These are phyloP conservation scores for Phoma sp. DNA, from an alignment of 2,329 filamentous ascomycete species.

Conservation along the genomic window DNA sequence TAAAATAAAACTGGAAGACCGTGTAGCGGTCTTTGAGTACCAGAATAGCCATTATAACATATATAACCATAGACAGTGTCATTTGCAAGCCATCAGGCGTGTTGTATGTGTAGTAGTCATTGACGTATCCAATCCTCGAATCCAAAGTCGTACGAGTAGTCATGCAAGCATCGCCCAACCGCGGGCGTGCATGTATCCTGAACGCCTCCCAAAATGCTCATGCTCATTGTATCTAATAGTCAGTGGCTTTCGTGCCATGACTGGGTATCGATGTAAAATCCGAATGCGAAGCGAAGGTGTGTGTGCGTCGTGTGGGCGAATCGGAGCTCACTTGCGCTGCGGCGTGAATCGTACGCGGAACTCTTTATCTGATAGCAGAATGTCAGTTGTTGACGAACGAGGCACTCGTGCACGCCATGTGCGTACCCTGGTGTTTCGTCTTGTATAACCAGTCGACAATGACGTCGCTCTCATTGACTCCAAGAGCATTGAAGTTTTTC, in stretches of 20 bases:
- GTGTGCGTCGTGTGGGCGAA: constrained; percentile 14
- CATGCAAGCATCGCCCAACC: constrained; percentile 10
- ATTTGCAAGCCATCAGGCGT: constrained; percentile 3
- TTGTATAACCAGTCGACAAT: constrained; percentile 81
- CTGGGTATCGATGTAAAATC: constrained; percentile 45
- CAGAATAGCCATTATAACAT: constrained; percentile 7
- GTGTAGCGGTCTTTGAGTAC: not conserved
- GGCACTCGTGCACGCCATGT: not conserved
- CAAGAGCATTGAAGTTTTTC: constrained; percentile 83
- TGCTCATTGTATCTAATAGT: constrained; percentile 35
- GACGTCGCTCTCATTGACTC: constrained; percentile 80
- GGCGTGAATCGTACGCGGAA: constrained; percentile 55
- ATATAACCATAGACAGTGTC: not conserved
- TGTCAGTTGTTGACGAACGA: constrained; percentile 7
- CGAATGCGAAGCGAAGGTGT: constrained; percentile 31
- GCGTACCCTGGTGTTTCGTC: constrained; percentile 63
- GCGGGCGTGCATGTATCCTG: constrained; percentile 17
- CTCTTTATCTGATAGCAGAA: constrained; percentile 49
- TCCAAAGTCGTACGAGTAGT: constrained; percentile 2
- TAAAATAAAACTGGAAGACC: not conserved
- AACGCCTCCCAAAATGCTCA: constrained; percentile 45
- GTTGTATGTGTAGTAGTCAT: constrained; percentile 12
- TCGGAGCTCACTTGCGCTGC: constrained; percentile 36
- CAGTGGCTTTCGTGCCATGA: constrained; percentile 28
- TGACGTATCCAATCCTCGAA: constrained; percentile 5